These are phyloP conservation scores for Corymbia calophylla DNA, from an alignment of 441 rosid genomes.

Conservation along the genomic window DNA sequence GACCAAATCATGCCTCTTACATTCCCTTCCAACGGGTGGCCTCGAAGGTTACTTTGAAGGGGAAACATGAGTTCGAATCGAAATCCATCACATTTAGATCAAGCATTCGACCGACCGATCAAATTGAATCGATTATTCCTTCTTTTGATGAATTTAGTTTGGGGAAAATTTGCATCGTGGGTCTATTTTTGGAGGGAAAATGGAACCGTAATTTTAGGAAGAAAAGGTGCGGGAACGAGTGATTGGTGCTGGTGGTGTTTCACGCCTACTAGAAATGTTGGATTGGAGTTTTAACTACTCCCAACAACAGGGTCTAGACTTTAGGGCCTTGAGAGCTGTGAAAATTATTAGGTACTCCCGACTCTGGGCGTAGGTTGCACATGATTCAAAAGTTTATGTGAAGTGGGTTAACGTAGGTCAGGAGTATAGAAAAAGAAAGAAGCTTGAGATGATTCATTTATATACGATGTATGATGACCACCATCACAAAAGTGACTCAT, in stretches of 20 bases:
- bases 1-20: background rate
- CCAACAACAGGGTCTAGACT: background rate
- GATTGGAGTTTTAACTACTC: background rate
- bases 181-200: too few species aligned
- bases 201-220: background rate
- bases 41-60: accelerated
- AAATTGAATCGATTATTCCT: too few species aligned
- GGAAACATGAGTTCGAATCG: background rate
- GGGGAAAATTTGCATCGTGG: background rate
- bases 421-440: background rate
- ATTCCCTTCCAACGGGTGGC: background rate
- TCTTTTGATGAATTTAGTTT: accelerated
- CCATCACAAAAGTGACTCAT: background rate
- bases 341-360: background rate
- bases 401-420: accelerated
- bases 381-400: background rate
- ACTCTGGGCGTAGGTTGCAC: accelerated
- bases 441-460: background rate
- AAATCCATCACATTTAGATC: background rate
- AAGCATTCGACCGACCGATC: accelerated
- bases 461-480: background rate
- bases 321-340: background rate
- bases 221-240: background rate
- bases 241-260: background rate
- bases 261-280: background rate